phyloP scores from a whole-genome alignment of 805 yeast species.

The Hanseniaspora vineae region DNA sequence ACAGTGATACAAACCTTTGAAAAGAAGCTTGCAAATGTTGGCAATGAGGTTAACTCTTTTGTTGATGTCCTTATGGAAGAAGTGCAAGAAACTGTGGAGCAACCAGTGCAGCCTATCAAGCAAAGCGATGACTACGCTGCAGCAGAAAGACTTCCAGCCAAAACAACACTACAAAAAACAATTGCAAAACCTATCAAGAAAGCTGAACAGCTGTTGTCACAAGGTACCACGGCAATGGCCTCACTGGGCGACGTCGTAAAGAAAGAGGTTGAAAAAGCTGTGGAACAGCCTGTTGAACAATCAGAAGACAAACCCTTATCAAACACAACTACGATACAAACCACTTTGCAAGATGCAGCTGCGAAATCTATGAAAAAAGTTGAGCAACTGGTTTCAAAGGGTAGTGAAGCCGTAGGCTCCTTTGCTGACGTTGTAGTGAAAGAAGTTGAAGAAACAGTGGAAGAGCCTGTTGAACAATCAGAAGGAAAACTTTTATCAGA shows the following conservation, averaged over 20 bases:
- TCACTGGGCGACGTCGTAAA: slow-evolving; percentile 2
- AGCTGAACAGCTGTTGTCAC: neutral
- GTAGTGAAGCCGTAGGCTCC: no score
- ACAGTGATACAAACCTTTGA: no score
- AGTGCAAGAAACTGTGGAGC: no score
- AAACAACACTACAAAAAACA: neutral
- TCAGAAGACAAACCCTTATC: neutral
- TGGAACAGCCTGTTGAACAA: slow-evolving; percentile 7
- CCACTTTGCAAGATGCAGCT: no score
- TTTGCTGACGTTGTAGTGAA: slow-evolving; percentile 4
- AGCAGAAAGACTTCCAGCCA: neutral
- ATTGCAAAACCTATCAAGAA: neutral
- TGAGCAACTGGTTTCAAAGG: neutral
- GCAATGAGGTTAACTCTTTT: no score
- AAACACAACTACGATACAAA: no score
- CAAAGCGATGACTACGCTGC: neutral
- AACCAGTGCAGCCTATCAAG: neutral
- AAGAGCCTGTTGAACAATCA: slow-evolving; percentile 1
- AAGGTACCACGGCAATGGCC: neutral
- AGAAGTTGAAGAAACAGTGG: slow-evolving; percentile 8
- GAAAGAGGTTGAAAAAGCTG: slow-evolving; percentile 5
- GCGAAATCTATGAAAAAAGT: no score
- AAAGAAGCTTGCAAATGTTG: no score
- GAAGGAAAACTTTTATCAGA: no score
- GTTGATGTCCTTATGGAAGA: no score